A percentile compares a stretch with the other conserved stretches of the same genome.
These are phyloP conservation scores for Ganoderma meredithae DNA, from an alignment of 1,284 basidiomycete genomes.

Conservation along the genomic window DNA sequence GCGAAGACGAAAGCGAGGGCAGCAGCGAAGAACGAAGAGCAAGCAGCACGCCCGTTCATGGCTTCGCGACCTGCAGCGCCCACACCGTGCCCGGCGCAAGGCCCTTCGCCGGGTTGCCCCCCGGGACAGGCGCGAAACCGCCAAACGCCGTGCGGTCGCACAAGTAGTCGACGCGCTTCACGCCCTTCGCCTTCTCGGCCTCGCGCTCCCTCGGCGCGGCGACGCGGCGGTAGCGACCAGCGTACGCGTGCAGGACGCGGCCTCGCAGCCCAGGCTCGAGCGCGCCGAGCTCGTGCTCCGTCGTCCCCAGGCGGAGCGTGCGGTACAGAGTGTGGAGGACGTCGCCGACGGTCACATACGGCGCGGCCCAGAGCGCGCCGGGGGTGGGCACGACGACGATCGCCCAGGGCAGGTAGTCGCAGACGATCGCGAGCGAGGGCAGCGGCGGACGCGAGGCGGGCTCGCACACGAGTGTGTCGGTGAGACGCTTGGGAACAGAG, in stretches of 20 bases:
- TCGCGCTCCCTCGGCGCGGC: conserved; percentile 20
- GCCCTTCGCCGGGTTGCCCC: conserved; percentile 31
- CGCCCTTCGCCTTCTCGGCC: conserved; percentile 30
- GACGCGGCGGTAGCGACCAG: conserved; percentile 27
- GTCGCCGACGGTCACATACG: conserved; percentile 35
- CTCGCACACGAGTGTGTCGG: conserved; percentile 20
- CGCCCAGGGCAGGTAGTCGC: conserved; percentile 31
- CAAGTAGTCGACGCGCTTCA: conserved; percentile 39
- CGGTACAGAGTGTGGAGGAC: conserved; percentile 34
- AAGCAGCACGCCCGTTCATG: conserved; percentile 16
- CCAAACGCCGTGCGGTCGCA: conserved; percentile 30
- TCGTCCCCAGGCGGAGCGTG: conserved; percentile 27
- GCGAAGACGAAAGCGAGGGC: neutral
- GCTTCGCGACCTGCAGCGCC: conserved; percentile 31
- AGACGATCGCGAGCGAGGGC: conserved; percentile 28
- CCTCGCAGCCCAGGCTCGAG: conserved; percentile 22
- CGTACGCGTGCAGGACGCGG: conserved; percentile 31
- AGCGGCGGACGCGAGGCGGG: conserved; percentile 26
- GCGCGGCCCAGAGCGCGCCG: conserved; percentile 25
- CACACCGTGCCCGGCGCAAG: conserved; percentile 35
- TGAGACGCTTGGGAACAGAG: conserved; percentile 10
- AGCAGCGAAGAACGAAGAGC: neutral
- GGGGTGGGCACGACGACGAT: conserved; percentile 24
- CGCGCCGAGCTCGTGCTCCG: conserved; percentile 25
- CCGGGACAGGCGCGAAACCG: conserved; percentile 33